Conservation (phyloP, 2,329 filamentous ascomycete species). For the Knoxdaviesia capensis region DNA sequence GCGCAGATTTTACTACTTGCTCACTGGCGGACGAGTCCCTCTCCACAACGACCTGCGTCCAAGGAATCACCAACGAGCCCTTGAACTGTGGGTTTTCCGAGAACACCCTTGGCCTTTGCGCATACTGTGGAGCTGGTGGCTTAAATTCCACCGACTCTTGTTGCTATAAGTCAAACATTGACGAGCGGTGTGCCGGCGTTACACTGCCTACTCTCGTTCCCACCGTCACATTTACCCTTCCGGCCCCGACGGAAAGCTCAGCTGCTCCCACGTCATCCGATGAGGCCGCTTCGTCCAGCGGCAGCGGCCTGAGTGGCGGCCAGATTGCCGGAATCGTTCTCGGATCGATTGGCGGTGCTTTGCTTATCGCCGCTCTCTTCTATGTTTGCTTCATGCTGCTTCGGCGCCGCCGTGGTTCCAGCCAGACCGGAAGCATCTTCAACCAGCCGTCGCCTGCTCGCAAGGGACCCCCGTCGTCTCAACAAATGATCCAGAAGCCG, state of each 20-base stretch:
- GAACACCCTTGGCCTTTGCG: slow-evolving; percentile 58
- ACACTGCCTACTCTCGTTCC: slow-evolving; percentile 55
- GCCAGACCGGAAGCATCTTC: slow-evolving; percentile 50
- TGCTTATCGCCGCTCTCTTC: slow-evolving; percentile 46
- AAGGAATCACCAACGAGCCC: slow-evolving; percentile 60
- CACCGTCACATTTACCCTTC: slow-evolving; percentile 37
- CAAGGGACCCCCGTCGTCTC: slow-evolving; percentile 22
- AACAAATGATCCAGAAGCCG: slow-evolving; percentile 11
- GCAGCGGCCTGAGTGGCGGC: slow-evolving; percentile 47
- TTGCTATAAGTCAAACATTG: slow-evolving; percentile 66
- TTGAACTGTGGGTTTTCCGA: slow-evolving; percentile 69
- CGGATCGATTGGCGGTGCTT: slow-evolving; percentile 52
- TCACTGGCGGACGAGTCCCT: slow-evolving; percentile 65
- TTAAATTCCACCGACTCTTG: slow-evolving; percentile 89
- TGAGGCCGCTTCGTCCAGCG: slow-evolving; percentile 6
- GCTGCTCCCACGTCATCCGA: slow-evolving; percentile 4
- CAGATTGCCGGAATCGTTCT: slow-evolving; percentile 81
- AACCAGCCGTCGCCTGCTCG: slow-evolving; percentile 73
- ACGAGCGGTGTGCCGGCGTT: slow-evolving; percentile 55
- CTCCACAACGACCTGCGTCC: slow-evolving; percentile 50
- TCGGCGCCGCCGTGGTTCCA: slow-evolving; percentile 34
- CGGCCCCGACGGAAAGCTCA: slow-evolving; percentile 25
- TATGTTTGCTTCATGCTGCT: slow-evolving; percentile 41
- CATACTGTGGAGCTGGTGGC: slow-evolving; percentile 67
- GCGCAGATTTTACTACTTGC: slow-evolving; percentile 84